phyloP scores from a whole-genome alignment of 108 stramenopile species.

The Skeletonema marinoi region DNA sequence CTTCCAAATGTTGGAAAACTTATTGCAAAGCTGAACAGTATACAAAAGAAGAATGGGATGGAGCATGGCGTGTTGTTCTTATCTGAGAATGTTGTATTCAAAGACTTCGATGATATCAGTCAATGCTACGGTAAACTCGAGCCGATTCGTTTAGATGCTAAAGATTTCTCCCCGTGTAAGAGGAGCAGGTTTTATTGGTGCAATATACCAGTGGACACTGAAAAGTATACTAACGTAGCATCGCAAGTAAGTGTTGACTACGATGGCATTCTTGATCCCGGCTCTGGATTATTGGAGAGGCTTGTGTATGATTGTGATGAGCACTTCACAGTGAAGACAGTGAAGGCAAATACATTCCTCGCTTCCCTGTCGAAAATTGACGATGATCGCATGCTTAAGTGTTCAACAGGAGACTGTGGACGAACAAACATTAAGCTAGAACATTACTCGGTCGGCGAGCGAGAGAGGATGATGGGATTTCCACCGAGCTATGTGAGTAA shows the following conservation, averaged over 20 bases:
- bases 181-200: conserved; percentile 42
- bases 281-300: conserved; percentile 8
- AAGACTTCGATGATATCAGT: conserved; percentile 17
- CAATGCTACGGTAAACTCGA: conserved; percentile 13
- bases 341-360: conserved; percentile 36
- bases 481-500: conserved; percentile 26
- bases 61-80: conserved; percentile 23
- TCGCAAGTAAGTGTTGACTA: conserved; percentile 10
- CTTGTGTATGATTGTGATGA: not conserved
- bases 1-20: conserved; percentile 25
- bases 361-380: conserved; percentile 28
- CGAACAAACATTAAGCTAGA: not conserved
- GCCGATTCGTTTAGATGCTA: conserved; percentile 32
- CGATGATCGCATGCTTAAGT: conserved; percentile 19
- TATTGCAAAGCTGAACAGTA: conserved; percentile 13
- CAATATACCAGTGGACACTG: conserved; percentile 24
- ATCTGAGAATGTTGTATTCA: conserved; percentile 42
- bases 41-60: conserved; percentile 17
- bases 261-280: conserved; percentile 8
- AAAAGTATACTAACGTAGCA: conserved; percentile 12
- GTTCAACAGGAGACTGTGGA: not conserved
- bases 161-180: conserved; percentile 22
- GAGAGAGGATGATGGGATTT: conserved; percentile 41
- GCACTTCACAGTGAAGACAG: not conserved
- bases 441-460: conserved; percentile 22